A percentile compares a stretch with the other conserved stretches of the same genome.
Conservation (phyloP, 148 eudicot genomes). For the Silene conica region DNA sequence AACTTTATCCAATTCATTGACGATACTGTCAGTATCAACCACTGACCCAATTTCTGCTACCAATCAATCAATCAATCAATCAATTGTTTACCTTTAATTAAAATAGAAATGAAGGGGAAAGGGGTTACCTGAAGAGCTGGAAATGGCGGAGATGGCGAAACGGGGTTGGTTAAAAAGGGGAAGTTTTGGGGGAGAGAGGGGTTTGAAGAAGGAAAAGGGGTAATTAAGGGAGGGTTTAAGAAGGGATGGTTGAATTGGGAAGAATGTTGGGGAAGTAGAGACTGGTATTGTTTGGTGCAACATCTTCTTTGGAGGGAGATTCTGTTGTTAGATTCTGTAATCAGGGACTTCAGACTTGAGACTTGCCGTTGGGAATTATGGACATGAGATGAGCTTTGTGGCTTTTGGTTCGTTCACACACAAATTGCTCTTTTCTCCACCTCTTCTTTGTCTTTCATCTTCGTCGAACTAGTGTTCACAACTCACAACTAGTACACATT, state of each 20-base stretch:
- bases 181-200: not conserved
- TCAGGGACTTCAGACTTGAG: no score
- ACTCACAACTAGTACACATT: no score
- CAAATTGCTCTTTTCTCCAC: no score
- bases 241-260: not conserved
- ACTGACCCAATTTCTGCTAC: conserved; percentile 33
- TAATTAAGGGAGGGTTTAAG: not conserved
- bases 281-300: conserved; percentile 21
- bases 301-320: not conserved
- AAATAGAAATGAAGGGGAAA: no score
- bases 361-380: no score
- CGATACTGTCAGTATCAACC: conserved; percentile 22
- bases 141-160: conserved; percentile 29
- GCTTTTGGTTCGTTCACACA: no score
- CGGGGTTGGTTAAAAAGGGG: conserved; percentile 5
- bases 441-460: no score
- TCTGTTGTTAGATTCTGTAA: no score
- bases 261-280: conserved; percentile 18
- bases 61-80: conserved; percentile 7
- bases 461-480: no score
- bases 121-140: conserved; percentile 37
- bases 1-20: conserved; percentile 48
- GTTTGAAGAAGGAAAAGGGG: not conserved
- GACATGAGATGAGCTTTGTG: no score
- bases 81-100: no score